Percentiles rank a stretch among this genome's conserved stretches.
Evolutionary conservation across 192 early-diverging fungal species (phyloP).

Genomic region (Neocallimastix lanati): DNA sequence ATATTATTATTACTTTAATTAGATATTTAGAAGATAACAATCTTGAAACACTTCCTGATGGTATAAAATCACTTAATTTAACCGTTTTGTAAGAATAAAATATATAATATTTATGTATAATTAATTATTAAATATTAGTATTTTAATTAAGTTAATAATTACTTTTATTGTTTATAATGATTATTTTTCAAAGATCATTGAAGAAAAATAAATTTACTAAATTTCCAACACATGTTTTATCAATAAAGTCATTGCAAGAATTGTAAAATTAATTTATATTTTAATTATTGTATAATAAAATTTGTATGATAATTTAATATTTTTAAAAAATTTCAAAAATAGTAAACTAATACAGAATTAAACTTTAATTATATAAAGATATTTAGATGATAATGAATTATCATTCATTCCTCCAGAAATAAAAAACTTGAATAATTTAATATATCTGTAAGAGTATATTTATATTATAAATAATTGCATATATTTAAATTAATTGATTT

Average conservation of each 20-base stretch:
- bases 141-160: too few species aligned
- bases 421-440: background rate
- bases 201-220: background rate
- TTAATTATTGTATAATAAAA: too few species aligned
- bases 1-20: too few species aligned
- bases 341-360: too few species aligned
- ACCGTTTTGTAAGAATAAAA: background rate
- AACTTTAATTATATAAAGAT: background rate
- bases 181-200: background rate
- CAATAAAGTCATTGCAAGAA: background rate
- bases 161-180: too few species aligned
- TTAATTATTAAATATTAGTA: too few species aligned
- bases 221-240: background rate
- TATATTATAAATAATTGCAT: background rate
- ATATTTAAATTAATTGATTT: too few species aligned
- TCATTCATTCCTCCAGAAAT: background rate
- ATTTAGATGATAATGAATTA: background rate
- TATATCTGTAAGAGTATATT: background rate
- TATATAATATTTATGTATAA: too few species aligned
- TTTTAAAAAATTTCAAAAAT: too few species aligned
- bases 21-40: background rate
- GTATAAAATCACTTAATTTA: background rate
- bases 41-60: background rate
- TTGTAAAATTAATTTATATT: background rate
- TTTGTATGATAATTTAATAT: too few species aligned